These are phyloP conservation scores for Neocatenulostroma microsporum DNA, from an alignment of 2,329 filamentous ascomycete species.

Conservation along the genomic window DNA sequence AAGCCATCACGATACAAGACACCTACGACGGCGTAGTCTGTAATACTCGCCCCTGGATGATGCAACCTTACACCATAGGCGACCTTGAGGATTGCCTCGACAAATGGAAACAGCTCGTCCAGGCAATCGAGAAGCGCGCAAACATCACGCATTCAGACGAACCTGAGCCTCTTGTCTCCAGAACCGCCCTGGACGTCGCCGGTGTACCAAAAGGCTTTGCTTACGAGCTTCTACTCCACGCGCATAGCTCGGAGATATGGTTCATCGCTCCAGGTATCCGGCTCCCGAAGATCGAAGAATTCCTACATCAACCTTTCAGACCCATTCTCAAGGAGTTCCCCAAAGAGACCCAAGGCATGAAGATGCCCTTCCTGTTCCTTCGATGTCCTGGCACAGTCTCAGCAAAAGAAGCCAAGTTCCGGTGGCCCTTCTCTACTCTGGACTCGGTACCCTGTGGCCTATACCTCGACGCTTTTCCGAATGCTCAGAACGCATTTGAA, in stretches of 20 bases:
- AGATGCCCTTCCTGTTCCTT: slow-evolving; percentile 28
- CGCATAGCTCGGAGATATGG: slow-evolving; percentile 24
- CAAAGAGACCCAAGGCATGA: slow-evolving; percentile 26
- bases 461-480: slow-evolving; percentile 28
- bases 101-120: slow-evolving; percentile 24
- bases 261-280: slow-evolving; percentile 28
- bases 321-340: slow-evolving; percentile 22
- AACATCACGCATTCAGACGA: slow-evolving; percentile 16
- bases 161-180: slow-evolving; percentile 22
- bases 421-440: slow-evolving; percentile 27
- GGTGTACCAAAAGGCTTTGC: slow-evolving; percentile 26
- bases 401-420: slow-evolving; percentile 28
- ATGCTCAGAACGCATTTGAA: slow-evolving; percentile 28
- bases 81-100: slow-evolving; percentile 24
- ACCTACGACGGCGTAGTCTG: slow-evolving; percentile 10
- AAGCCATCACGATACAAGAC: slow-evolving; percentile 27
- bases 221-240: slow-evolving; percentile 25
- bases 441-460: slow-evolving; percentile 28
- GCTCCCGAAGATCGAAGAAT: slow-evolving; percentile 27
- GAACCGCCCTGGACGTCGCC: slow-evolving; percentile 24
- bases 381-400: slow-evolving; percentile 24
- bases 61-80: slow-evolving; percentile 26
- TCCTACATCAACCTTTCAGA: slow-evolving; percentile 28
- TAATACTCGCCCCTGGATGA: slow-evolving; percentile 25
- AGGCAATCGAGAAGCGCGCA: slow-evolving; percentile 23